These are phyloP conservation scores for Stachybotrys chlorohalonatus DNA, from an alignment of 2,329 filamentous ascomycete genomes.

Conservation along the genomic window DNA sequence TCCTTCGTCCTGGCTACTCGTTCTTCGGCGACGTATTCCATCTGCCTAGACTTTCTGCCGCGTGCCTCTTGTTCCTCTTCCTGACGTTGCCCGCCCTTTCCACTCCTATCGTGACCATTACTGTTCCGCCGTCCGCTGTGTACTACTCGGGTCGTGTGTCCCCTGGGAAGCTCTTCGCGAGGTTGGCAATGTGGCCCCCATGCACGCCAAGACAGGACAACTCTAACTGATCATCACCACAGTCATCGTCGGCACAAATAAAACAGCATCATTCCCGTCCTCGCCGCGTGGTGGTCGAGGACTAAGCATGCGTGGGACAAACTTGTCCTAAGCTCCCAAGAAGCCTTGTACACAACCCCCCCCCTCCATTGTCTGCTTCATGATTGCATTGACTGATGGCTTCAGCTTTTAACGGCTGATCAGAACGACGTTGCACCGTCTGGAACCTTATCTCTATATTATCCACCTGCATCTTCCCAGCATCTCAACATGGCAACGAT, in stretches of 20 bases:
- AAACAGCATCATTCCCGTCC: not conserved
- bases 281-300: not conserved
- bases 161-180: no score
- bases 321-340: not conserved
- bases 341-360: not conserved
- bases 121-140: no score
- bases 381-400: not conserved
- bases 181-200: no score
- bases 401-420: not conserved
- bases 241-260: not conserved
- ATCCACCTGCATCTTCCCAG: not conserved
- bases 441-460: not conserved
- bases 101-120: no score
- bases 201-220: no score
- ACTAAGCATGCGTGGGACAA: not conserved
- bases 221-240: not conserved
- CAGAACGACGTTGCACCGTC: not conserved
- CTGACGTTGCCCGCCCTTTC: no score
- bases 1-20: no score
- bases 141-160: no score
- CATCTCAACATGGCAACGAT: slow-evolving; percentile 41
- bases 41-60: no score
- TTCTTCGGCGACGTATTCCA: no score
- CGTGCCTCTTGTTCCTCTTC: not conserved
- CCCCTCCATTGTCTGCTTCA: not conserved